Conservation (phyloP, 331 rosid genomes). For the Malus hybrid region DNA sequence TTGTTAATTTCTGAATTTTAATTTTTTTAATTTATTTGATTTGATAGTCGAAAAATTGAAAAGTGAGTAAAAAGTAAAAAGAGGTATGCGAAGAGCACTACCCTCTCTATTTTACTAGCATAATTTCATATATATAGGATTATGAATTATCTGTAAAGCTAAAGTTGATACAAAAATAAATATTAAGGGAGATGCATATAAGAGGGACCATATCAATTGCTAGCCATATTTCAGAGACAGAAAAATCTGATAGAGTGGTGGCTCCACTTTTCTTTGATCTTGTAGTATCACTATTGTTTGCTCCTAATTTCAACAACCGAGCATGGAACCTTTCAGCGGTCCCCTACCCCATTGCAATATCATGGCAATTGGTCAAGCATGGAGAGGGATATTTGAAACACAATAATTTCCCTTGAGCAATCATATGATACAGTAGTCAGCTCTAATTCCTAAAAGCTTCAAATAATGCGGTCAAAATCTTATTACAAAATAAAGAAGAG, state of each 20-base stretch:
- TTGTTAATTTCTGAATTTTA: too few species aligned
- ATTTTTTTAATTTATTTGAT: too few species aligned
- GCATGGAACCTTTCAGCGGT: slow-evolving; percentile 17
- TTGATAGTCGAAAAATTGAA: too few species aligned
- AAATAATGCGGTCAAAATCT: background rate
- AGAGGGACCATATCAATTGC: background rate
- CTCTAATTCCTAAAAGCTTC: background rate
- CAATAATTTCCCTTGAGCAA: background rate
- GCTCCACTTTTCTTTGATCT: slow-evolving; percentile 1
- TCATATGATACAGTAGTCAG: background rate
- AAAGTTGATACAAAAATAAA: background rate
- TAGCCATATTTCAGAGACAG: background rate
- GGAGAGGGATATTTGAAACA: background rate
- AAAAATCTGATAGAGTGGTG: slow-evolving; percentile 8
- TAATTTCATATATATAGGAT: background rate
- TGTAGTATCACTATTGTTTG: slow-evolving; percentile 1
- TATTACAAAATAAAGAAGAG: background rate
- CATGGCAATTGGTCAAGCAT: background rate
- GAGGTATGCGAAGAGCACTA: too few species aligned
- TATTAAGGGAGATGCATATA: background rate
- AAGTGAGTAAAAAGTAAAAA: too few species aligned
- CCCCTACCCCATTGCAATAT: slow-evolving; percentile 8
- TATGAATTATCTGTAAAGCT: background rate
- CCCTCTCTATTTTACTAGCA: too few species aligned
- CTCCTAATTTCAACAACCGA: slow-evolving; percentile 17